Base-by-base conservation (phyloP, 2,329 filamentous ascomycete species). In the Ampelomyces quisqualis region DNA sequence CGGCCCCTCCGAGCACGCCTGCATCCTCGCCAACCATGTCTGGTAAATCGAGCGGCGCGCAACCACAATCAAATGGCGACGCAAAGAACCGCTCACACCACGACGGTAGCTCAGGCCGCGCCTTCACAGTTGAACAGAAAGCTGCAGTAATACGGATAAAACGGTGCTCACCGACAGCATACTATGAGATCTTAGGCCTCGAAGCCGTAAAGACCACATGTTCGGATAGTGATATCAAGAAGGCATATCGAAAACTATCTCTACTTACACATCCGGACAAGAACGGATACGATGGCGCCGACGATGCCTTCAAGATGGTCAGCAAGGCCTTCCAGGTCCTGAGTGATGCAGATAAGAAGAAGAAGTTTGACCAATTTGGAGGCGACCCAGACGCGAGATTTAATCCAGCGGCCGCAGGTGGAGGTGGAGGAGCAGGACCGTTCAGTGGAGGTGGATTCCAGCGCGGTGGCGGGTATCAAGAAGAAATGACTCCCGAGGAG, bases 291-390 rank as follows among this genome's bases (percentile, higher is more conserved):
- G 85, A 91, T 24, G 83, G 94, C 45, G 91, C 93, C 40, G 93
- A 96, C 67, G 93, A 98, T 74, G 93, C 93, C 21, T 98, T 98
- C 75, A 98, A 98, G 76, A 87, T 96, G 87, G 90, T 98, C 17
- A 87, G 88, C 61, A 80, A 89, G 58, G 93, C 93, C 11, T 98
- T 98, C 68, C 87, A 94, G 57, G 82, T 97, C 37, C 76, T 98
- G 34, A 91, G 89, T 47, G 93, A 98, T 68, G 80, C 89, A 62
- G 91, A 97, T 52, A 97, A 97, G 81, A 86, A 89, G 64, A 77
- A 85, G 11, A 89, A 87, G 69, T 98, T 79, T 65, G 93, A 98
- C 70, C 81, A 81, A 49, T 94, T 85, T 70, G 93, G 93, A 43
- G 90, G 88, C 15, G 93, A 98, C 65, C 93, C 93, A 5, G 93